These are phyloP conservation scores for Rhizoctonia solani DNA, from an alignment of 1,284 basidiomycete species.

Conservation along the genomic window DNA sequence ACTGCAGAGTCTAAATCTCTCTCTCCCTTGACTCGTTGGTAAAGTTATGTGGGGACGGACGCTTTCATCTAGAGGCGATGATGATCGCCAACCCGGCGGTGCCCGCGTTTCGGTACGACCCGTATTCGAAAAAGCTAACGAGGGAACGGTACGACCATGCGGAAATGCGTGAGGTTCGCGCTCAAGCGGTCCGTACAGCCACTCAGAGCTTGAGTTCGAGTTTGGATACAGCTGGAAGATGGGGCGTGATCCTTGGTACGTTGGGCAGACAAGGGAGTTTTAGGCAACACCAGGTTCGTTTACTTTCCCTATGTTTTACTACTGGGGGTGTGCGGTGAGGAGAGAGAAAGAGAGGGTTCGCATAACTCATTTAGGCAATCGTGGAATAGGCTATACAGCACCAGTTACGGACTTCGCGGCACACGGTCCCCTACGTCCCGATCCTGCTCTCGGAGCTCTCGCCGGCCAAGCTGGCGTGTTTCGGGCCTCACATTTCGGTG, in stretches of 20 bases:
- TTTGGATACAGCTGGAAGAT: conserved; percentile 50
- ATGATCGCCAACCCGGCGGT: conserved; percentile 99
- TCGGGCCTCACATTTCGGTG: conserved; percentile 74
- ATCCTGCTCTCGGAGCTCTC: conserved; percentile 96
- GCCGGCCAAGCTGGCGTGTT: conserved; percentile 87
- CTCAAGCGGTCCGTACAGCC: conserved; percentile 80
- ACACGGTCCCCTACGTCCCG: conserved; percentile 76
- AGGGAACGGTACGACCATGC: conserved; percentile 89
- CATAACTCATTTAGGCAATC: too few relatives aligned
- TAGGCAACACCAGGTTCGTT: conserved; percentile 73
- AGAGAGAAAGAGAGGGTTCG: too few relatives aligned
- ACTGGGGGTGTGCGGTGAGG: too few relatives aligned
- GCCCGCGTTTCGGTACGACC: conserved; percentile 97
- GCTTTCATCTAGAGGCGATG: conserved; percentile 97
- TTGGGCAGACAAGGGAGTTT: conserved; percentile 93
- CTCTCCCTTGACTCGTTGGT: conserved; percentile 7
- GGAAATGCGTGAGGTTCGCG: conserved; percentile 79
- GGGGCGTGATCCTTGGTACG: conserved; percentile 97
- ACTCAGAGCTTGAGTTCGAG: conserved; percentile 61
- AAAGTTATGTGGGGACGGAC: conserved; percentile 96
- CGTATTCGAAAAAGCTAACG: conserved; percentile 97
- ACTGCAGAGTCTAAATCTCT: neutral
- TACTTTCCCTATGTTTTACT: conserved; percentile 13
- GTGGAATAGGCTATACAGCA: conserved; percentile 74
- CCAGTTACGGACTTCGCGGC: conserved; percentile 59